Base-by-base conservation (phyloP, 2,329 filamentous ascomycete genomes). In the Ophiostoma pallidulum region DNA sequence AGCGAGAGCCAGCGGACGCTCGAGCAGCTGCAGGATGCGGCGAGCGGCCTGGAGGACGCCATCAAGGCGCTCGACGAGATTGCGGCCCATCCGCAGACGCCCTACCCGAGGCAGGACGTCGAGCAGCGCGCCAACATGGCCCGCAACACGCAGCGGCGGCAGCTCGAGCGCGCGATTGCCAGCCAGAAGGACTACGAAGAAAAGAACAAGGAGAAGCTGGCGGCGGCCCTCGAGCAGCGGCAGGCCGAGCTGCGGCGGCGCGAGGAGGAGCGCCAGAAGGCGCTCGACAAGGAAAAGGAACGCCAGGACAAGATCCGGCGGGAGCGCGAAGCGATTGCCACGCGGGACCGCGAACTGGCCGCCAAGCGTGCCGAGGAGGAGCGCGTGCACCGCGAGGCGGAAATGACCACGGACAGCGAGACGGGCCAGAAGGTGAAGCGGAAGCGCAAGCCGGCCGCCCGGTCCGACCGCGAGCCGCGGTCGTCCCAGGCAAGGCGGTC, bases 81-180 rank as follows among this genome's bases (percentile, higher is more conserved):
- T 54, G 78, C 80, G 4, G 66, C 71, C 28, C 72, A 78, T 51
- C 76, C 78, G 1, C 72, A 78, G 50, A 78, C 92, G 4, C 94
- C 92, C 0, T 98, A 96, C 65, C 92, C 91, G 7, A 84, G 87
- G 57, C 77, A 84, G 51, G 88, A 96, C 57, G 79, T 98, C 31
- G 91, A 97, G 64, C 87, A 94, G 66, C 88, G 94, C 60, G 91
- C 92, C 37, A 94, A 87, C 72, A 98, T 98, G 92, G 90, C 88
- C 54, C 82, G 85, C 51, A 95, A 96, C 63, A 98, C 94, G 1
- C 87, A 95, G 68, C 84, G 86, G 54, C 89, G 87, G 58, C 91
- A 98, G 64, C 77, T 98, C 12, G 87, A 94, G 59, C 82, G 89
- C 58, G 84, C 86, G 4, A 78, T 91, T 41, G 82, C 87, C 54